Evolutionary conservation across 2,329 filamentous ascomycete species (phyloP).

Genomic region (Trichoderma lentiforme): DNA sequence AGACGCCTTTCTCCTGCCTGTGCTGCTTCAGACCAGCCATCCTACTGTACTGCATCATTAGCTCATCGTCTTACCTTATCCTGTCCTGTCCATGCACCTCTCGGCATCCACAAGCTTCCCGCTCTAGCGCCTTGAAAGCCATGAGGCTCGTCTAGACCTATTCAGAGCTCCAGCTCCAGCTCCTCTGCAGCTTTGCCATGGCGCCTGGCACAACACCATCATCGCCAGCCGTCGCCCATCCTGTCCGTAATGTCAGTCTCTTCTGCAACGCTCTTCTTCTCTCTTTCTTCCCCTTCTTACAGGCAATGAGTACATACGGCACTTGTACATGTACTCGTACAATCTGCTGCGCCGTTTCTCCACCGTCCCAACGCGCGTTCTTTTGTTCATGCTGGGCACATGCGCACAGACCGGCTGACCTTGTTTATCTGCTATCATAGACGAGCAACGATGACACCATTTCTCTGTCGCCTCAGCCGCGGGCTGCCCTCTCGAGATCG

Average conservation of each 20-base stretch:
- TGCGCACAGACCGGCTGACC: conserved; percentile 13
- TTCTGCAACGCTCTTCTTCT: not conserved
- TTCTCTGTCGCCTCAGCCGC: conserved; percentile 6
- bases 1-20: not conserved
- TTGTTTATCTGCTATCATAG: not conserved
- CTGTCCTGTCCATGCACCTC: not conserved
- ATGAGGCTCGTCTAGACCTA: conserved; percentile 5
- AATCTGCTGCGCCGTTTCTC: not conserved
- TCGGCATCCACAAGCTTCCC: not conserved
- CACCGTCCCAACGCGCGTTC: not conserved
- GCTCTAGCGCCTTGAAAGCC: not conserved
- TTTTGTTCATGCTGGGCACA: not conserved
- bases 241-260: not conserved
- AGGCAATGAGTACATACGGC: not conserved
- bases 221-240: not conserved
- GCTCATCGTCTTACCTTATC: not conserved
- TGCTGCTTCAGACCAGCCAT: not conserved
- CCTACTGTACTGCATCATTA: not conserved
- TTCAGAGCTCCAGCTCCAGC: not conserved
- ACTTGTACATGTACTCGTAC: not conserved
- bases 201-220: conserved; percentile 6
- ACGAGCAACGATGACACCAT: conserved; percentile 11
- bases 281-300: not conserved
- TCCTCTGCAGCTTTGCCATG: not conserved
- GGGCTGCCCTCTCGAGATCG: not conserved